Percentiles rank a stretch among this genome's conserved stretches.
Evolutionary conservation across 2,329 filamentous ascomycete species (phyloP).

Genomic region (Moelleriella libera): DNA sequence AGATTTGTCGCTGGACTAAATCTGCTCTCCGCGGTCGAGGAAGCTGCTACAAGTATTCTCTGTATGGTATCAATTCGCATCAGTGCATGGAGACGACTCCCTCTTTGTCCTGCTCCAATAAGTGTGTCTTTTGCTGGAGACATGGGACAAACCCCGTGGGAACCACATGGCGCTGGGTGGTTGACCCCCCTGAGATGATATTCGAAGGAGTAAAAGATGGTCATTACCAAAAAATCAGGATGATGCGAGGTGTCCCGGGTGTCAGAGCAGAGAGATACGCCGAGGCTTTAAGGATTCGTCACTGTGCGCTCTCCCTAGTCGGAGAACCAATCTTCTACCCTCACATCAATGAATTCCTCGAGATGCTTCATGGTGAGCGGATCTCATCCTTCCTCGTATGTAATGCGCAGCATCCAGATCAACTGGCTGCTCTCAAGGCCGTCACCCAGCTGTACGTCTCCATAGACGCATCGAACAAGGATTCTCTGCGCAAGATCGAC

Average conservation of each 20-base stretch:
- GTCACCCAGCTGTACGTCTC: conserved; percentile 95
- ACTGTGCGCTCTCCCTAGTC: conserved; percentile 84
- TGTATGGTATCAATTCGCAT: conserved; percentile 93
- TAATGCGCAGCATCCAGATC: conserved; percentile 91
- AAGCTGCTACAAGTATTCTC: conserved; percentile 94
- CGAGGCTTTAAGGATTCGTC: conserved; percentile 83
- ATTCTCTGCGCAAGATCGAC: conserved; percentile 78
- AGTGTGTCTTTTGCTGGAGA: conserved; percentile 98
- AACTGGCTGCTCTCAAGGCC: conserved; percentile 65
- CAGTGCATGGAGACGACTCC: conserved; percentile 98
- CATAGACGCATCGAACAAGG: conserved; percentile 85
- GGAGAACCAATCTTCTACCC: conserved; percentile 99
- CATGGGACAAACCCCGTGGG: conserved; percentile 95
- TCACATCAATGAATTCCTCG: conserved; percentile 84
- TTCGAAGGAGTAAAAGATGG: conserved; percentile 81
- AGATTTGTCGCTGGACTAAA: conserved; percentile 98
- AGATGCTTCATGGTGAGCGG: conserved; percentile 67
- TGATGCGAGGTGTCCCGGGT: conserved; percentile 86
- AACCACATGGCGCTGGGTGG: conserved; percentile 92
- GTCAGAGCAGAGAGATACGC: conserved; percentile 83
- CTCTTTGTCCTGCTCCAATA: conserved; percentile 90
- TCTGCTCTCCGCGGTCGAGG: conserved; percentile 85
- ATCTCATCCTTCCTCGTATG: conserved; percentile 94
- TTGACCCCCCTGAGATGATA: conserved; percentile 80
- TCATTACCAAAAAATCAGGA: conserved; percentile 96